A percentile compares a stretch with the other conserved stretches of the same genome.
Evolutionary conservation across 805 yeast species (phyloP).

Genomic region (Hanseniaspora thailandica): DNA sequence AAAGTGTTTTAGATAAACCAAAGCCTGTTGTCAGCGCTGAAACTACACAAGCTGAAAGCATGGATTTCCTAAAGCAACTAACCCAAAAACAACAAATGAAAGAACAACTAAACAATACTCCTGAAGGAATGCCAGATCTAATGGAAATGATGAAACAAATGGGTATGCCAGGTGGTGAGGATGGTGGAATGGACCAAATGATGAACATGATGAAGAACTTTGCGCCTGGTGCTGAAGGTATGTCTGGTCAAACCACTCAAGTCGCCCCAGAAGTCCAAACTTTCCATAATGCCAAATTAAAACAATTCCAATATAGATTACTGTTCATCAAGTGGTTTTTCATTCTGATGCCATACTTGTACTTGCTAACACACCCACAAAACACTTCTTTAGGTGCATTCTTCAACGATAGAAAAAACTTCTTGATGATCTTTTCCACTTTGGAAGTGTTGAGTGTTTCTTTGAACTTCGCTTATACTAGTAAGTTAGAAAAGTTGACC

Average conservation of each 20-base stretch:
- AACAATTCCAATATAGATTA: constrained; percentile 25
- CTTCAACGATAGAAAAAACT: constrained; percentile 23
- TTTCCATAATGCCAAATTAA: constrained; percentile 25
- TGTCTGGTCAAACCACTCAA: constrained; percentile 16
- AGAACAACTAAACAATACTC: constrained; percentile 11
- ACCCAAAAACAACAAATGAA: constrained; percentile 21
- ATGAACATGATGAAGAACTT: constrained; percentile 23
- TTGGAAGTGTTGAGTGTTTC: constrained; percentile 29
- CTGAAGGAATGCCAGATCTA: constrained; percentile 15
- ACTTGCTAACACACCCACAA: constrained; percentile 20
- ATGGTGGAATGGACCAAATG: constrained; percentile 16
- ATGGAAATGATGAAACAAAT: constrained; percentile 13
- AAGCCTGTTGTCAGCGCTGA: constrained; percentile 3
- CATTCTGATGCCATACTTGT: constrained; percentile 25
- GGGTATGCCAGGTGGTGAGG: constrained; percentile 9
- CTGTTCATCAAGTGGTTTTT: constrained; percentile 27
- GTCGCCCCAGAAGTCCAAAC: constrained; percentile 22
- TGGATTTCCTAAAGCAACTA: constrained; percentile 22
- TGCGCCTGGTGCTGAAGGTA: constrained; percentile 12
- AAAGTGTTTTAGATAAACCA: constrained; percentile 27
- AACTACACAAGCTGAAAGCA: not conserved
- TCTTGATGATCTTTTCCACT: constrained; percentile 27
- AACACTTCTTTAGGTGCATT: not conserved
- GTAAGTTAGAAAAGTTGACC: constrained; percentile 22
- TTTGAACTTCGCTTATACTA: constrained; percentile 25